Conservation (phyloP, 805 yeast species). For the Candida vaughaniae region DNA sequence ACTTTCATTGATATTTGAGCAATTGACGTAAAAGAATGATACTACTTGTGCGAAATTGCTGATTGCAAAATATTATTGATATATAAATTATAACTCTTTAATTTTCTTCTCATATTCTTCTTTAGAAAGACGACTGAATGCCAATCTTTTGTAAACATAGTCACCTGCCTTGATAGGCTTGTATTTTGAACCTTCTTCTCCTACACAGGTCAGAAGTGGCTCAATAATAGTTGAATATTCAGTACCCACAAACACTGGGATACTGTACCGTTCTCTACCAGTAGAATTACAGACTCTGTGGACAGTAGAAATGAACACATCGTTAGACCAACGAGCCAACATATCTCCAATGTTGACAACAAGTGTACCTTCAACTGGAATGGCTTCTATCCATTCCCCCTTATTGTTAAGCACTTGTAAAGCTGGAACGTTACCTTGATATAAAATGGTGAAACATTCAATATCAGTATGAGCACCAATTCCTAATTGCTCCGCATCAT, state of each 20-base stretch:
- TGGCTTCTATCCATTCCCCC: conserved; percentile 14
- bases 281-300: conserved; percentile 12
- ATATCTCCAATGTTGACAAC: conserved; percentile 15
- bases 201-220: conserved; percentile 12
- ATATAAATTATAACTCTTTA: conserved; percentile 3
- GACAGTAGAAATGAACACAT: conserved; percentile 14
- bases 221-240: conserved; percentile 13
- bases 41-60: too few species aligned
- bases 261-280: conserved; percentile 14
- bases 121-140: conserved; percentile 10
- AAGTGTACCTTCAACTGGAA: conserved; percentile 12
- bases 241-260: conserved; percentile 14
- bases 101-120: conserved; percentile 13
- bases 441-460: conserved; percentile 13
- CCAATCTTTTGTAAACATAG: conserved; percentile 14
- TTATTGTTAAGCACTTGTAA: conserved; percentile 11
- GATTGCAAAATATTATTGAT: too few species aligned
- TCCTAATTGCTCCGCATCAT: conserved; percentile 9
- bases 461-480: conserved; percentile 16
- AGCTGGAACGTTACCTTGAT: conserved; percentile 13
- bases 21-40: too few species aligned
- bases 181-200: conserved; percentile 11
- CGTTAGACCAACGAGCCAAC: conserved; percentile 16
- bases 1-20: too few species aligned
- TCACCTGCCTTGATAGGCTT: conserved; percentile 14